Evolutionary conservation across 176 grass and related monocot genomes (phyloP), one percentile per base, ranked within the genome.

Genomic region (Tillandsia fasciculata): DNA sequence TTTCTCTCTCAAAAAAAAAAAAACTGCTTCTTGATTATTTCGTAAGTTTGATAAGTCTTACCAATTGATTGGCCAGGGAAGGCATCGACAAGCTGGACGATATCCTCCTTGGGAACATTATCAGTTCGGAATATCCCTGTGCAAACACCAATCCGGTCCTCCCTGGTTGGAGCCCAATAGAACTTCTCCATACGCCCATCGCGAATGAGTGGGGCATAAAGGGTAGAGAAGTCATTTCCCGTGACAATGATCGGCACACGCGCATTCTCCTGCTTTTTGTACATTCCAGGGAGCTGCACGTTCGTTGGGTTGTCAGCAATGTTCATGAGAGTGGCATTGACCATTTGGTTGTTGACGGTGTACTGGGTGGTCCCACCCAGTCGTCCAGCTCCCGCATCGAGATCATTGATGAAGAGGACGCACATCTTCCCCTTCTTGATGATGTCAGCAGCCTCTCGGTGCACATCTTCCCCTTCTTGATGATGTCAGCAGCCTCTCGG

Each of bases 261-360:
- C 1, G 92, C 72, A 78, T 96, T 96, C 18, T 94, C 90, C 80
- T 94, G 78, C 80, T 94, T 94, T 80, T 96, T 96, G 92, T 96
- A 96, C 92, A 91, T 91, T 0, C 92, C 92, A 0, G 92, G 92
- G 48, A 96, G 86, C 81, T 96, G 92, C 70, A 96, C 92, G 66
- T 96, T 96, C 70, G 92, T 96, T 8, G 92, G 88, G 76, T 88
- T 91, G 64, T 96, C 92, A 8, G 92, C 92, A 52, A 96, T 92
- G 92, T 96, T 96, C 92, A 96, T 96, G 7, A 96, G 88, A 1
- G 92, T 96, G n/a, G 92, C 92, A 66, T 96, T 96, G 75, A 96
- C 92, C 92, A 96, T 96, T 86, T 96, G 92, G 80, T 96, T 96
- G 86, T 96, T 96, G n/a, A 96, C 92, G 0, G 92, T 96, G 86